Percentiles rank a stretch among this genome's conserved stretches.
These are phyloP conservation scores for Malania oleifera DNA, from an alignment of 164 flowering plant genomes.

Conservation along the genomic window DNA sequence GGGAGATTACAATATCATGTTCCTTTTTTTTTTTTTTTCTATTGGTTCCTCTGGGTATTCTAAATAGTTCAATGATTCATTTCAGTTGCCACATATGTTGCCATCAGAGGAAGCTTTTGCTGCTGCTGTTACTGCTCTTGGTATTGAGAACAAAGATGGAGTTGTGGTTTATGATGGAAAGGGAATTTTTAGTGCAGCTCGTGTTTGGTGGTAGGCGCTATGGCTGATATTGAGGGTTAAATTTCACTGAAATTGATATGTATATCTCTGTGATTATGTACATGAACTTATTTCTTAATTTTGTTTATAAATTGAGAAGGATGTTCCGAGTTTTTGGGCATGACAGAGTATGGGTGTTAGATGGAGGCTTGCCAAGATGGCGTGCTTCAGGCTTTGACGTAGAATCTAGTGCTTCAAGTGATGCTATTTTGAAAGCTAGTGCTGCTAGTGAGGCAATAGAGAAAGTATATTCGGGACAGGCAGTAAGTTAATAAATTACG, in stretches of 20 bases:
- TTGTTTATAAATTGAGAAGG: conserved; percentile 42
- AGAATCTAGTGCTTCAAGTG: conserved; percentile 97
- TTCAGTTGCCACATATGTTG: conserved; percentile 96
- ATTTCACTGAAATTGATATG: background rate
- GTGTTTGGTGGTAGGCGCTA: conserved; percentile 96
- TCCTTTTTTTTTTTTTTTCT: background rate
- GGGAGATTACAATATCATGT: too few relatives aligned
- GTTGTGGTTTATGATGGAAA: conserved; percentile 96
- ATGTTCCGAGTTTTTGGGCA: conserved; percentile 99
- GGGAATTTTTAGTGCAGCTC: conserved; percentile 98
- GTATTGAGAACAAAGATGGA: conserved; percentile 80
- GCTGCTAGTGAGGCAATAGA: conserved; percentile 98
- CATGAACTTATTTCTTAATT: conserved; percentile 6
- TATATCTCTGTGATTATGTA: conserved; percentile 1
- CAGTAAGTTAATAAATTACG: conserved; percentile 34
- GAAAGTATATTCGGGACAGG: conserved; percentile 78
- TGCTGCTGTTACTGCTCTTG: conserved; percentile 95
- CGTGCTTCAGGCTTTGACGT: conserved; percentile 98
- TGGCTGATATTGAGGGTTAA: conserved; percentile 9
- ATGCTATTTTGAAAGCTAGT: conserved; percentile 95
- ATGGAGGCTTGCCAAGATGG: conserved; percentile 97
- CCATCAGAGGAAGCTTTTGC: conserved; percentile 98
- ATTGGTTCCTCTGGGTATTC: background rate
- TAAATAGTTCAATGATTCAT: conserved; percentile 1
- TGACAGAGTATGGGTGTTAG: conserved; percentile 90